Conservation (phyloP, 202 grass and related monocot genomes). For the Carex sylvatica region DNA sequence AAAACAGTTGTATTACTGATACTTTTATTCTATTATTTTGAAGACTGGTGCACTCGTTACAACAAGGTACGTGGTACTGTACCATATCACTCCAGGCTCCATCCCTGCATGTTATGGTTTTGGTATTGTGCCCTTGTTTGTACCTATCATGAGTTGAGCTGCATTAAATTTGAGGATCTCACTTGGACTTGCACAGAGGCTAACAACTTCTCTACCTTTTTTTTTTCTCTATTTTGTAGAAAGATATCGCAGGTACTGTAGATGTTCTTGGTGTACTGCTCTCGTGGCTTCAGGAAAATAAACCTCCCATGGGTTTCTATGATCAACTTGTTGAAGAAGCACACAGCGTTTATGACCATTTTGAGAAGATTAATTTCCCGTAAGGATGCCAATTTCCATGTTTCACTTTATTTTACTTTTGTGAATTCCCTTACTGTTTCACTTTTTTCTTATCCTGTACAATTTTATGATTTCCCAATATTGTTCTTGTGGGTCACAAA, state of each 20-base stretch:
- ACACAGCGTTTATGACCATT: constrained; percentile 10
- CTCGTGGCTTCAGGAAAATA: constrained; percentile 26
- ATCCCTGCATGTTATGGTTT: not conserved
- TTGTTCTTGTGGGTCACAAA: not conserved
- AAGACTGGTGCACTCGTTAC: not conserved
- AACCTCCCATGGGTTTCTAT: constrained; percentile 15
- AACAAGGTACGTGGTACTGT: not conserved
- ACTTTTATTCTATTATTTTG: not conserved
- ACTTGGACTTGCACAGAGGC: not conserved
- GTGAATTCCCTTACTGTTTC: not conserved
- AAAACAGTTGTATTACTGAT: not conserved
- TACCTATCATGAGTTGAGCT: not conserved
- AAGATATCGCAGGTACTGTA: constrained; percentile 4
- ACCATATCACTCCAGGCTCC: not conserved
- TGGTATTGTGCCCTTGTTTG: not conserved
- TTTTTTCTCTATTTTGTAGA: constrained; percentile 32
- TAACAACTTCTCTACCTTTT: not conserved
- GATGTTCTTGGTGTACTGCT: constrained; percentile 25
- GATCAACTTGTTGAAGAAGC: constrained; percentile 32
- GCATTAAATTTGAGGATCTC: not conserved
- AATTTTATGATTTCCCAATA: not conserved
- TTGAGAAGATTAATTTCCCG: constrained; percentile 16
- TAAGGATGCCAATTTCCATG: constrained; percentile 25
- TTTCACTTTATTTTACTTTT: not conserved
- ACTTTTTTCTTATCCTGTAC: not conserved